Base-by-base conservation (phyloP, 768 basidiomycete genomes). In the Tylopilus cervinicoccineus region DNA sequence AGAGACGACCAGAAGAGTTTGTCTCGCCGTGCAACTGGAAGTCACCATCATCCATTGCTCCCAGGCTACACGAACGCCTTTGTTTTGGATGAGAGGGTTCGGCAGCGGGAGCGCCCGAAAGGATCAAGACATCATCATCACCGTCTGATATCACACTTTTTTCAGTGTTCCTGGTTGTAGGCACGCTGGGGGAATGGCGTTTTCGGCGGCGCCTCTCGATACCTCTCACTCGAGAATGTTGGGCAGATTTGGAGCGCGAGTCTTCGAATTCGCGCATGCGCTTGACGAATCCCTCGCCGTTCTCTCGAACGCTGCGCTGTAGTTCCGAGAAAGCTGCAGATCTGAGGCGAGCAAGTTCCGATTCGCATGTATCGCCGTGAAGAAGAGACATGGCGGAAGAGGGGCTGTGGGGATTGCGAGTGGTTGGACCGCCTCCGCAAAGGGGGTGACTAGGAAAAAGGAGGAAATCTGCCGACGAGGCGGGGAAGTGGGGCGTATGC, bases 191-290 rank as follows among this genome's bases (percentile, higher is more conserved):
- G 23, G 64, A 63, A 16, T 67, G 59, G 27, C 72, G 69, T 57
- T 75, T 76, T 55, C 68, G 72, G 16, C 72, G 72, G 51, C 74
- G 70, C 58, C 66, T 71, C 48, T 72, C 70, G 22, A 66, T 50
- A 19, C 71, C 70, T 43, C 71, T 73, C 45, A 70, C 64, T 36
- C 71, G 72, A 29, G 64, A 64, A 47, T 69, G 65, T 13, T 66
- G 60, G 43, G 63, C 68, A 28, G 69, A 68, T 49, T 68, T 67
- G 31, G 76, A 76, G 47, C 79, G 72, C 22, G 73, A 71, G 41
- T 72, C 66, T 63, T 88, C 86, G 60, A 81, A 84, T 54, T 86
- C 80, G 47, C 82, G 82, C 86, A 88, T 88, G 43, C 82, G 80
- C 47, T 72, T 76, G 12, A 88, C 75, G 40, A 88, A 74, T 7